phyloP scores from a whole-genome alignment of 2,329 filamentous ascomycete genomes.

The Fusarium chaquense region DNA sequence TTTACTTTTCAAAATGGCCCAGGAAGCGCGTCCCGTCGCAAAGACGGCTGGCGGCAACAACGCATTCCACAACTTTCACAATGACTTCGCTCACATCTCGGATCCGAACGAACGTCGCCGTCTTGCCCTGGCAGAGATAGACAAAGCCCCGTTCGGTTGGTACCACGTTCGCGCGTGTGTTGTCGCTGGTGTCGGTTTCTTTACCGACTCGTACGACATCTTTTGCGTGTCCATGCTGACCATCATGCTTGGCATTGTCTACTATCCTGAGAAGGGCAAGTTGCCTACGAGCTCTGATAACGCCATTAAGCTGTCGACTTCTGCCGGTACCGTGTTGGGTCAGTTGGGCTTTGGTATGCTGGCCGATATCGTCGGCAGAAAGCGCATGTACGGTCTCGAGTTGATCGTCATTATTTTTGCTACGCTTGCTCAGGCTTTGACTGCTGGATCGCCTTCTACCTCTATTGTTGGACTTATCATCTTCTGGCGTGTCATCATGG shows the following conservation, averaged over 20 bases:
- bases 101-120: slow-evolving; percentile 84
- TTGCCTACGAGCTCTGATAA: slow-evolving; percentile 79
- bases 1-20: slow-evolving; percentile 26
- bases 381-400: slow-evolving; percentile 79
- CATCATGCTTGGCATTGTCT: slow-evolving; percentile 83
- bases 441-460: slow-evolving; percentile 72
- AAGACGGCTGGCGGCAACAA: slow-evolving; percentile 74
- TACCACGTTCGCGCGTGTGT: slow-evolving; percentile 82
- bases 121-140: slow-evolving; percentile 83
- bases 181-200: slow-evolving; percentile 88
- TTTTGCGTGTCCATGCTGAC: slow-evolving; percentile 81
- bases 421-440: slow-evolving; percentile 77
- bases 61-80: slow-evolving; percentile 83
- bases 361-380: slow-evolving; percentile 82
- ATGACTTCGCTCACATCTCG: slow-evolving; percentile 72
- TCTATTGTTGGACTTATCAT: slow-evolving; percentile 75
- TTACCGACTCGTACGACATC: slow-evolving; percentile 87
- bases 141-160: slow-evolving; percentile 86
- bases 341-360: slow-evolving; percentile 83
- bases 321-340: slow-evolving; percentile 84
- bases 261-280: slow-evolving; percentile 68
- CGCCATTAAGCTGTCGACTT: slow-evolving; percentile 87
- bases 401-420: slow-evolving; percentile 84
- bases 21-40: slow-evolving; percentile 27
- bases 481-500: slow-evolving; percentile 85